These are phyloP conservation scores for Skeletonema menzelii DNA, from an alignment of 108 stramenopile genomes.

Conservation along the genomic window DNA sequence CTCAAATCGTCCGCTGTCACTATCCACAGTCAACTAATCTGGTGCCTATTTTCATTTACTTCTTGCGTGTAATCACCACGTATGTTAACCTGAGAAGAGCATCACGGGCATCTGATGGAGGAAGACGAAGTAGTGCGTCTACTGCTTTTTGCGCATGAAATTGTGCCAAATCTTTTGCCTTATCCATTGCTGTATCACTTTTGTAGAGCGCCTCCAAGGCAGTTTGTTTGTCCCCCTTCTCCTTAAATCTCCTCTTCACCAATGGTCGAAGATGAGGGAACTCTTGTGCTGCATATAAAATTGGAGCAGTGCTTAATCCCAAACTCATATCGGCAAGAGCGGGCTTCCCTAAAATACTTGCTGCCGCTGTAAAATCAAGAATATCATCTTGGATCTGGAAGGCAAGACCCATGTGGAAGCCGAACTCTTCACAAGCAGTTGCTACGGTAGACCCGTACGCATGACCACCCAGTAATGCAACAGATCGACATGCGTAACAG, in stretches of 20 bases:
- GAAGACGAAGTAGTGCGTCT: slow-evolving; percentile 85
- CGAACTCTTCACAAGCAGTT: slow-evolving; percentile 95
- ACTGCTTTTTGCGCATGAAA: slow-evolving; percentile 93
- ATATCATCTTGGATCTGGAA: slow-evolving; percentile 98
- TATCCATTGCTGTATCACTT: slow-evolving; percentile 86
- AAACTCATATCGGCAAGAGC: slow-evolving; percentile 85
- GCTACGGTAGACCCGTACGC: slow-evolving; percentile 82
- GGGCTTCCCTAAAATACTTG: slow-evolving; percentile 83
- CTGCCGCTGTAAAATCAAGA: slow-evolving; percentile 92
- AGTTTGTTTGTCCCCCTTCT: slow-evolving; percentile 91
- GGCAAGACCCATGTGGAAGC: slow-evolving; percentile 96
- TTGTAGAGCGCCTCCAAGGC: slow-evolving; percentile 82
- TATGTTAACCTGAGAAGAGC: slow-evolving; percentile 87
- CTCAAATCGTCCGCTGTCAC: background rate
- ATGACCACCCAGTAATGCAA: slow-evolving; percentile 91
- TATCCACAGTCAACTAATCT: background rate
- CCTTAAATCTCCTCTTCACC: slow-evolving; percentile 92
- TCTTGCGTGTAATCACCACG: slow-evolving; percentile 91
- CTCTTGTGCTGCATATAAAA: slow-evolving; percentile 94
- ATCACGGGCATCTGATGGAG: slow-evolving; percentile 86
- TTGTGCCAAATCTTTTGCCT: slow-evolving; percentile 78
- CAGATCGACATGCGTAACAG: slow-evolving; percentile 89
- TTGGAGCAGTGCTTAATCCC: slow-evolving; percentile 96
- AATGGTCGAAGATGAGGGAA: slow-evolving; percentile 72
- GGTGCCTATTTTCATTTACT: slow-evolving; percentile 49